Evolutionary conservation across 306 rosid genomes (phyloP), one percentile per base, ranked within the genome.

Genomic region (Vigna unguiculata): DNA sequence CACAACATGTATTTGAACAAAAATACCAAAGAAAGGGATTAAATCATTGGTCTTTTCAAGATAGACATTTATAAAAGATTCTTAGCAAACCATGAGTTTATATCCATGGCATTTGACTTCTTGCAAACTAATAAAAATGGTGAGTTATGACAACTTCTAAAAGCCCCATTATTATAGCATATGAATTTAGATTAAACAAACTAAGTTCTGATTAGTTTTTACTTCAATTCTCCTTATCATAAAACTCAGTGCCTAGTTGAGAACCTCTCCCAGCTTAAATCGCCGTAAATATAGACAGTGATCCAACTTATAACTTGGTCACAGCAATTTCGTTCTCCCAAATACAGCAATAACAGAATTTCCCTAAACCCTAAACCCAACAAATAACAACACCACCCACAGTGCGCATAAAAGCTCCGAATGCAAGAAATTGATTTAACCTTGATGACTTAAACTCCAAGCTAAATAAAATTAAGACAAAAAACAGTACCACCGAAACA

Each of bases 31-130:
- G 9, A 6, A 34, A 34, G 40, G 9, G 40, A n/a, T 34, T 34
- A 9, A 34, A 57, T 21, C 20, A 16, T 30, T 48, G 58, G 55
- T 41, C 34, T 21, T 52, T 70, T 63, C 17, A 52, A 67, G 30
- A 81, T 38, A 13, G 53, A 76, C 54, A 61, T 41, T 28, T 61
- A 76, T 19, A 25, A 32, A 76, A 77, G 54, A 6, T 46, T 68
- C 24, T 15, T 5, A 48, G 9, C 14, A 0, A n/a, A n/a, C n/a
- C n/a, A n/a, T n/a, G 5, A 8, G 59, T 20, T 53, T n/a, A n/a
- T n/a, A n/a, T 54, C 30, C 9, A 19, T 19, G 59, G 20, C 59
- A 52, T 8, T 19, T 52, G 59, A 52, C 59, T 52, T 52, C 57
- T 51, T 51, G n/a, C 57, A n/a, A 51, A n/a, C 57, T n/a, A n/a